phyloP scores from a whole-genome alignment of 2,329 filamentous ascomycete genomes.

The Cytospora paraplurivora region DNA sequence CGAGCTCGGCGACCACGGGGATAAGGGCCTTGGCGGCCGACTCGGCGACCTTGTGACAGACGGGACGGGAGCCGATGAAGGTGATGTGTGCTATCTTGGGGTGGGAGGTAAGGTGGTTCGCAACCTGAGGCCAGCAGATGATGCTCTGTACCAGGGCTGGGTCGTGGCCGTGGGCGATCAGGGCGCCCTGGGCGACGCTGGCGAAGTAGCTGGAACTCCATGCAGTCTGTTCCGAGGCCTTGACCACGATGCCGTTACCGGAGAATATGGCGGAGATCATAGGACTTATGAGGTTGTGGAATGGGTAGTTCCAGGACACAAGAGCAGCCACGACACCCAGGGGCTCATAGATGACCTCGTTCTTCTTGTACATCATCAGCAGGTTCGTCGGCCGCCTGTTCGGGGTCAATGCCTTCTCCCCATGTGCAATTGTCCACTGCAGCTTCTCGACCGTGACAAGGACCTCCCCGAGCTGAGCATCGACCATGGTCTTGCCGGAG shows the following conservation, averaged over 20 bases:
- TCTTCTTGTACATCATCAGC: constrained; percentile 93
- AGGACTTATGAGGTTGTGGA: constrained; percentile 68
- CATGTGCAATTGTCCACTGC: constrained; percentile 89
- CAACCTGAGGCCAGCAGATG: constrained; percentile 84
- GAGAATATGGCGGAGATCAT: constrained; percentile 31
- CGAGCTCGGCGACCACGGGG: constrained; percentile 86
- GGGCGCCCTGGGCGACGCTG: constrained; percentile 74
- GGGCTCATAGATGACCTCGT: constrained; percentile 87
- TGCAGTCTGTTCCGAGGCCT: constrained; percentile 92
- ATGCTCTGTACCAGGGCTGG: constrained; percentile 81
- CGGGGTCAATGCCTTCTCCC: constrained; percentile 75
- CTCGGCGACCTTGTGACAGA: constrained; percentile 85
- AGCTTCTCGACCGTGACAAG: constrained; percentile 92
- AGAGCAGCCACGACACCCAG: constrained; percentile 89
- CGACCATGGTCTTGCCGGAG: constrained; percentile 94
- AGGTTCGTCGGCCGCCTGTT: constrained; percentile 81
- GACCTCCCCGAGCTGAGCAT: constrained; percentile 92
- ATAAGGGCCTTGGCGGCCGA: constrained; percentile 85
- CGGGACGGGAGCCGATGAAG: constrained; percentile 88
- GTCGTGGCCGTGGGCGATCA: constrained; percentile 80
- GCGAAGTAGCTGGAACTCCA: constrained; percentile 89
- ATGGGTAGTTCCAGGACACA: constrained; percentile 96
- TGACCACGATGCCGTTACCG: constrained; percentile 89
- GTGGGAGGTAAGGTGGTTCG: constrained; percentile 81
- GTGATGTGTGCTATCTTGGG: constrained; percentile 84